Conservation (phyloP, 2,329 filamentous ascomycete genomes). For the Colletotrichum sp. region DNA sequence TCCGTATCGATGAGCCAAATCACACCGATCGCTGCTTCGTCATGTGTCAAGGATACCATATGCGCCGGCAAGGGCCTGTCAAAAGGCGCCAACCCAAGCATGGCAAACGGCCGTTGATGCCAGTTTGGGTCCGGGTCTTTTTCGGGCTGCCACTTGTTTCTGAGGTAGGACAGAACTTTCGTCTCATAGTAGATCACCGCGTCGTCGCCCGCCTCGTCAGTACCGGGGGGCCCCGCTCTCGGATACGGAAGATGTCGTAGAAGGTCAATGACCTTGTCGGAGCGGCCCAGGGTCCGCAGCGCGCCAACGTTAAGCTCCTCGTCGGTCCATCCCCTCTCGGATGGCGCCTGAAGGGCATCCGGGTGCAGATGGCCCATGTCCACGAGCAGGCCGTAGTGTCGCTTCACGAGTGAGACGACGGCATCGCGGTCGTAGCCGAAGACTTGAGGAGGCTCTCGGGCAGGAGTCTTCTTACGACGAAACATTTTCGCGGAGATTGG, state of each 20-base stretch:
- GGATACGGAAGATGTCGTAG: slow-evolving; percentile 9
- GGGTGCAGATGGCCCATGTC: slow-evolving; percentile 4
- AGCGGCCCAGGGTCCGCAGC: background rate
- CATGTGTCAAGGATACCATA: background rate
- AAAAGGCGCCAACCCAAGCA: background rate
- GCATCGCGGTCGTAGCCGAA: background rate
- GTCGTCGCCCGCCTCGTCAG: background rate
- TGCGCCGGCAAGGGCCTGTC: background rate
- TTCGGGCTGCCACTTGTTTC: slow-evolving; percentile 1
- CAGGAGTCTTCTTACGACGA: background rate
- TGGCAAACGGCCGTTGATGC: background rate
- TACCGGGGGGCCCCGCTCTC: background rate
- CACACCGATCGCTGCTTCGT: background rate
- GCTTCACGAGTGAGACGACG: background rate
- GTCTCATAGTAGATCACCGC: background rate
- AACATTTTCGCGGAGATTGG: background rate
- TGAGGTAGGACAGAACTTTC: background rate
- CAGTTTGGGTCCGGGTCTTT: background rate
- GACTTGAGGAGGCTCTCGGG: background rate
- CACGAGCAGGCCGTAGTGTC: slow-evolving; percentile 7
- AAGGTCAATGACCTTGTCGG: slow-evolving; percentile 6
- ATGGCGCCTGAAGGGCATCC: background rate
- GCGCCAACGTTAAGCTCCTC: background rate
- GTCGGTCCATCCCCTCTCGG: slow-evolving; percentile 1
- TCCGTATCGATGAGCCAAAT: slow-evolving; percentile 10